Evolutionary conservation across 495 filamentous ascomycete genomes (phyloP), one percentile per base, ranked within the genome.

Genomic region (Gamarada debralockiae): DNA sequence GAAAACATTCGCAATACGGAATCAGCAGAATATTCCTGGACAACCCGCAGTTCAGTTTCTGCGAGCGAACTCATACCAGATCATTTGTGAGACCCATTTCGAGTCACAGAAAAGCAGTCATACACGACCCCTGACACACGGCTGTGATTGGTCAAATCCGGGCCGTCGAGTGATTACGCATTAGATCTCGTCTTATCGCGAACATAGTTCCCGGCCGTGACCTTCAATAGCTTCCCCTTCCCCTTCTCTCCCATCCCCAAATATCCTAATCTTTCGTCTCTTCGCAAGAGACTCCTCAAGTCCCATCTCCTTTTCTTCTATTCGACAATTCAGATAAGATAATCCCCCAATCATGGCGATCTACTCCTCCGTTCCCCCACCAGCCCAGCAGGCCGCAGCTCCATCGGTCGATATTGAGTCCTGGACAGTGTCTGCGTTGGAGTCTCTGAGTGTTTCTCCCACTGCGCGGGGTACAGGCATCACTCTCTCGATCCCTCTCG

Each of bases 401-500:
- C 9, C 44, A 33, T 18, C 34, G 27, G 56, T 73, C 37, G 71
- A 79, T 55, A 71, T 78, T 48, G 73, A 72, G 50, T 56, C 76
- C 27, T 79, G 76, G 77, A 74, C 72, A 22, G 50, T 69, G 45
- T 67, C 69, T 12, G 75, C 75, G 0, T 67, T 79, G 38, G 65
- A 76, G 47, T 73, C 76, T 12, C 70, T 80, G 21, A 70, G 62
- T 58, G 61, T 80, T 42, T 72, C 70, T 22, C 65, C 74, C 50
- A 53, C 70, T 45, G 67, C 71, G 20, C 67, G 67, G 23, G 69
- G 70, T 50, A 72, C 71, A 20, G 70, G 71, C 25, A 60, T 61
- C 34, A 63, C 71, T 15, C 64, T 81, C 17, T 63, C 73, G 17
- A 74, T 82, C 47, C 71, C 78, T 1, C 63, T 80, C 55, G 71